A percentile compares a stretch with the other conserved stretches of the same genome.
phyloP scores from a whole-genome alignment of 1,284 basidiomycete species.

The Cryptococcus sp. region DNA sequence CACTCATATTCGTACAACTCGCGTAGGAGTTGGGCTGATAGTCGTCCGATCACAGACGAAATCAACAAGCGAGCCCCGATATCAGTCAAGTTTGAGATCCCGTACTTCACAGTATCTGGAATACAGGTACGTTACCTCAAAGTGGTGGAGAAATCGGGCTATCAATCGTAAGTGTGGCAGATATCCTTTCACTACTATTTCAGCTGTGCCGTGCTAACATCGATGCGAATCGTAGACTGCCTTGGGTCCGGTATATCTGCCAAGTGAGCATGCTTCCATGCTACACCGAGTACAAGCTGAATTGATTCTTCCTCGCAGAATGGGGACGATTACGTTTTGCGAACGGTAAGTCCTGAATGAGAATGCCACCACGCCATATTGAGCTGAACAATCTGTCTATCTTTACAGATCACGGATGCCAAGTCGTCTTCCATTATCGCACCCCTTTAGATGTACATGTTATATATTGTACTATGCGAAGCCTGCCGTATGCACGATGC shows the following conservation, averaged over 20 bases:
- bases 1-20: too few relatives aligned
- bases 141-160: conserved; percentile 97
- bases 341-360: conserved; percentile 23
- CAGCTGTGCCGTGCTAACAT: background rate
- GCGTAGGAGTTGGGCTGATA: too few relatives aligned
- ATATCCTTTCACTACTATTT: conserved; percentile 56
- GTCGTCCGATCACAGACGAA: conserved; percentile 60
- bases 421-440: conserved; percentile 49
- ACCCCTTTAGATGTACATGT: conserved; percentile 31
- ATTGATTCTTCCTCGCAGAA: conserved; percentile 84
- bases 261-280: background rate
- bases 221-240: background rate
- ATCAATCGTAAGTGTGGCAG: conserved; percentile 64
- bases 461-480: background rate
- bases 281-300: conserved; percentile 1
- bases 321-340: conserved; percentile 79
- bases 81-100: conserved; percentile 96
- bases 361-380: background rate
- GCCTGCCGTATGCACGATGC: too few relatives aligned
- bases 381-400: too few relatives aligned
- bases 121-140: conserved; percentile 93
- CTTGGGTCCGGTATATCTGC: conserved; percentile 19
- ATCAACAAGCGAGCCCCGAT: conserved; percentile 90
- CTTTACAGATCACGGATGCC: conserved; percentile 38
- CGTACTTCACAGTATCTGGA: conserved; percentile 95